Base-by-base conservation (phyloP, 352 stramenopile species). In the Stramenopiles sp. region DNA sequence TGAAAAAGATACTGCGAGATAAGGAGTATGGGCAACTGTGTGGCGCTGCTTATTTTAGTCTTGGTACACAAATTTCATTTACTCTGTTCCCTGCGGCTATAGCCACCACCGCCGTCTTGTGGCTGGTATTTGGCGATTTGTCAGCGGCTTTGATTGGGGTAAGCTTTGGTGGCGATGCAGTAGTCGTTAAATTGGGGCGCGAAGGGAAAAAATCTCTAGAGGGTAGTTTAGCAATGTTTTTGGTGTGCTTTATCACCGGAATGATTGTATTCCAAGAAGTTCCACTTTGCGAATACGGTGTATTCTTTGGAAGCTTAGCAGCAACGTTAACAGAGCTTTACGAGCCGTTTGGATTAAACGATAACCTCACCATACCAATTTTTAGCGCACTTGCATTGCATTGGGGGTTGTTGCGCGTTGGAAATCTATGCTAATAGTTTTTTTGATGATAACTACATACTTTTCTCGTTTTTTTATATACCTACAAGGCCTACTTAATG, bases 301-400 rank as follows among this genome's bases (percentile, higher is more conserved):
- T 30, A 7, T 7, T 81, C 4, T 7, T 14, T 75, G 4, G 67
- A 8, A 75, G 67, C 0, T 32, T 82, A 0, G 80, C 30, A 1
- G 80, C 80, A 7, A 82, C 80, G 22, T 75, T 82, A 31, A 30
- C 33, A 22, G 80, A 82, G 80, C 55, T 82, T 7, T 80, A 82
- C 55, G 80, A 80, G 44, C 80, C 80, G 1, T 82, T 80, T 7
- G 44, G 44, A 0, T 30, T 82, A 29, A 82, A 82, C 44, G 80
- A 82, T 75, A 82, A 82, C 80, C 80, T 82, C 1, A 27, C 80
- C 0, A 82, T 82, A 30, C 80, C 80, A 4, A 0, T 82, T 30
- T 39, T 82, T 22, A 75, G 67, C 1, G 44, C 14, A 32, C 25
- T 82, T 4, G 44, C 55, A 8, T 29, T 82, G 0, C 30, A 82